These are phyloP conservation scores for Leptodermis oblonga DNA, from an alignment of 257 asterid species.

Conservation along the genomic window DNA sequence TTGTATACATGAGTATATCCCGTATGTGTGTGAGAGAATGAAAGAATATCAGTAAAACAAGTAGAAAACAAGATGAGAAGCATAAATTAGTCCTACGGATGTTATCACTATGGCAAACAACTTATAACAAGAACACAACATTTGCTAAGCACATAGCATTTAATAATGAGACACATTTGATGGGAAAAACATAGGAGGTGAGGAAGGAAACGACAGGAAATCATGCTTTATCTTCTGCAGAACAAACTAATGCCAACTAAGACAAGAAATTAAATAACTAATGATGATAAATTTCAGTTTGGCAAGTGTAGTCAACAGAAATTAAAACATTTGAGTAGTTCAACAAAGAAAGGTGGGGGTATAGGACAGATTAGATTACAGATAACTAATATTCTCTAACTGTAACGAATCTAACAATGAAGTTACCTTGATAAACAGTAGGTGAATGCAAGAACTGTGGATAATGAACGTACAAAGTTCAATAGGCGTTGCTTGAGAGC, in stretches of 20 bases:
- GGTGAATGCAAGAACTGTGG: constrained; percentile 31
- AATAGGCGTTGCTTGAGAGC: constrained; percentile 30
- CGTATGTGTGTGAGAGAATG: not conserved
- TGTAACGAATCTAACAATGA: not conserved
- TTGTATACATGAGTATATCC: not conserved
- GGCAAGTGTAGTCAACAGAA: not conserved
- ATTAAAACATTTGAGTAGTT: not conserved
- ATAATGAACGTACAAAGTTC: constrained; percentile 28
- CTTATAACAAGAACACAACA: not conserved
- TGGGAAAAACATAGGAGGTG: no score
- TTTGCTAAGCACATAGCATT: not conserved
- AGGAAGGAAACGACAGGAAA: not conserved
- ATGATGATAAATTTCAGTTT: not conserved
- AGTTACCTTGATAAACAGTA: constrained; percentile 31
- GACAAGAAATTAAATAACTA: not conserved
- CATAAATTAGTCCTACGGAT: not conserved
- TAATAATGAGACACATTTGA: not conserved
- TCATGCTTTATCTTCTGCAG: not conserved
- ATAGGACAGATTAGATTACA: not conserved
- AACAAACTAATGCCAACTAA: not conserved
- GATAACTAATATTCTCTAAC: not conserved
- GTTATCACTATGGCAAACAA: not conserved
- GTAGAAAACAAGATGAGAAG: not conserved
- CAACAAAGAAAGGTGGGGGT: not conserved
- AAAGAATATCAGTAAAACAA: not conserved